A percentile compares a stretch with the other conserved stretches of the same genome.
Evolutionary conservation across 352 stramenopile species (phyloP).

Genomic region (Phytophthora sojae): DNA sequence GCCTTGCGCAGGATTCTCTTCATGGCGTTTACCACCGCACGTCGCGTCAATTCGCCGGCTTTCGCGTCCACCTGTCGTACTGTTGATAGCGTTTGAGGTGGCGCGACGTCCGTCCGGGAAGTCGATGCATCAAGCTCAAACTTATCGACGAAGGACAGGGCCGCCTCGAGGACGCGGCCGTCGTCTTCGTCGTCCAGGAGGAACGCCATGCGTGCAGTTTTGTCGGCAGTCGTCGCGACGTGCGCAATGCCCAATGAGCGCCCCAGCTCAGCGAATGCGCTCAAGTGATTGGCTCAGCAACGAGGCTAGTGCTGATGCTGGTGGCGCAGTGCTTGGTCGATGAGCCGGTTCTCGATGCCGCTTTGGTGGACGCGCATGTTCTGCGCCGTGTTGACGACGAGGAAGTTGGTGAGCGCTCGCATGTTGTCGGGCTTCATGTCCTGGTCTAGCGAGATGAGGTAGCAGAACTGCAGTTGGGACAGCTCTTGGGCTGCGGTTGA

Average conservation of each 20-base stretch:
- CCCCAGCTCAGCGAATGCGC: background rate
- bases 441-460: constrained; percentile 57
- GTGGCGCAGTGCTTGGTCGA: constrained; percentile 28
- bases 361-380: constrained; percentile 50
- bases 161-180: constrained; percentile 15
- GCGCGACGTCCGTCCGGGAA: background rate
- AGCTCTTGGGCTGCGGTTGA: constrained; percentile 38
- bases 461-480: constrained; percentile 58
- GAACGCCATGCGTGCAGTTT: constrained; percentile 7
- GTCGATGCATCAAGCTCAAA: background rate
- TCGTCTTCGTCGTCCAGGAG: constrained; percentile 14
- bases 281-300: background rate
- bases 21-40: background rate
- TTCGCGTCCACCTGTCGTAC: background rate
- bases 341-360: constrained; percentile 55
- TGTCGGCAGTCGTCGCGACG: background rate
- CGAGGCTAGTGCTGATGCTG: background rate
- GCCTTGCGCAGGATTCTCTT: constrained; percentile 14
- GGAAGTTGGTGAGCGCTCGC: constrained; percentile 52
- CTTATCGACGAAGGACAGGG: constrained; percentile 26
- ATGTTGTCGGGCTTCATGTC: constrained; percentile 38
- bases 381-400: constrained; percentile 42
- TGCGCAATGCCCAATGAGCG: background rate
- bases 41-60: background rate
- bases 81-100: background rate